Base-by-base conservation (phyloP, 176 grass and related monocot species). In the Bonia amplexicaulis region DNA sequence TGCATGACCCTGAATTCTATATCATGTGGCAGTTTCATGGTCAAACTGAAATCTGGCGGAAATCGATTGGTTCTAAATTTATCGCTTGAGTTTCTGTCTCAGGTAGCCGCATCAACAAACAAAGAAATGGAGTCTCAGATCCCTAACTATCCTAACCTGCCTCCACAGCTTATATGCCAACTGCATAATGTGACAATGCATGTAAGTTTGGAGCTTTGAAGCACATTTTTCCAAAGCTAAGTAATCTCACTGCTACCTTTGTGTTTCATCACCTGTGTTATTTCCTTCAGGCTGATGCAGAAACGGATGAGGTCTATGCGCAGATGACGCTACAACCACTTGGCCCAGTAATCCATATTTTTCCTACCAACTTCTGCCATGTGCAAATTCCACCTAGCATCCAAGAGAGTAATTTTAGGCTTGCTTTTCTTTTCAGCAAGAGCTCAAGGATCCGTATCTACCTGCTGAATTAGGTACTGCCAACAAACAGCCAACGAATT, bases 131-230 rank as follows among this genome's bases (percentile, higher is more conserved):
- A 98, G 66, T 86, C 89, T 35, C 96, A 99, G 84, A 95, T 98
- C 51, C 96, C 96, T 42, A 95, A 93, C 75, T 98, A 98, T 80
- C 91, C 93, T 78, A 93, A 88, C 79, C 74, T 95, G 82, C 96
- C 96, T 51, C 87, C 96, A 66, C 96, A 98, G 86, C 91, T 98
- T 58, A 90, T 98, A 61, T 98, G 96, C 80, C 96, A 98, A 53
- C 81, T 98, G 64, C 96, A 98, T 90, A 95, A 98, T 82, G 91
- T 98, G 74, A 98, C 96, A 20, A 98, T 98, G 96, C 96, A 98
- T 85, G 96, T 98, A 83, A 87, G 96, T 80, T 55, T 62, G 40
- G 39, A n/a, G 22, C 47, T 70, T 73, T 55, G 13, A 10, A 29
- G 42, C 45, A 78, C 44, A 40, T 49, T 13, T 27, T 61, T 69